These are phyloP conservation scores for Helichrysum umbraculigerum DNA, from an alignment of 129 eudicot species.

Conservation along the genomic window DNA sequence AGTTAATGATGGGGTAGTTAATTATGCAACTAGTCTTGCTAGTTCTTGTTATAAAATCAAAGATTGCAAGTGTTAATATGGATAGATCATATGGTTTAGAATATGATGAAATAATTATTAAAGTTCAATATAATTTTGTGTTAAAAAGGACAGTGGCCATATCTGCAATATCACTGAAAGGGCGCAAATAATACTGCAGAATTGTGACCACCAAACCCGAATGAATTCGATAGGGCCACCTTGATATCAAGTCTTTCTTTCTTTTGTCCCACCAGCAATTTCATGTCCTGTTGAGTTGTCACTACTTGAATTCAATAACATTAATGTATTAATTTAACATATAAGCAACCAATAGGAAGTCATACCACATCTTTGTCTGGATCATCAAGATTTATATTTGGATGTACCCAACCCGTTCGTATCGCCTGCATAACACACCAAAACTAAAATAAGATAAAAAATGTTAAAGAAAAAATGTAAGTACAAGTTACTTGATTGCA, in stretches of 20 bases:
- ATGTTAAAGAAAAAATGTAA: background rate
- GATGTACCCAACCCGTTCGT: slow-evolving; percentile 89
- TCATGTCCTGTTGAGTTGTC: slow-evolving; percentile 51
- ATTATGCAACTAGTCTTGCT: slow-evolving; percentile 17
- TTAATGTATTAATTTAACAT: background rate
- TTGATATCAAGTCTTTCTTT: slow-evolving; percentile 52
- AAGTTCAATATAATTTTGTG: slow-evolving; percentile 1
- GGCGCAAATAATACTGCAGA: slow-evolving; percentile 35
- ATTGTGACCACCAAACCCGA: slow-evolving; percentile 40
- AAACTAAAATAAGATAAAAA: background rate
- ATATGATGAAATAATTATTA: slow-evolving; percentile 4
- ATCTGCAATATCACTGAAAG: slow-evolving; percentile 14
- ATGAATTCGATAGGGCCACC: slow-evolving; percentile 27
- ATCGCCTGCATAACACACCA: slow-evolving; percentile 55
- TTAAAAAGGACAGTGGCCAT: slow-evolving; percentile 2
- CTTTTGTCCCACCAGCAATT: slow-evolving; percentile 60
- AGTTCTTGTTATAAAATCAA: slow-evolving; percentile 14
- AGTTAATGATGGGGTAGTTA: slow-evolving; percentile 1
- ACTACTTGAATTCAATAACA: background rate
- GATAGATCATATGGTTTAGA: slow-evolving; percentile 12
- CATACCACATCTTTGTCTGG: slow-evolving; percentile 85
- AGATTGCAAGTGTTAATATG: slow-evolving; percentile 13
- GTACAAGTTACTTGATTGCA: background rate
- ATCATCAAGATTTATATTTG: slow-evolving; percentile 79
- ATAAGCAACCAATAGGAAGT: background rate